Base-by-base conservation (phyloP, 176 grass and related monocot genomes). In the Triticum dicoccoides region DNA sequence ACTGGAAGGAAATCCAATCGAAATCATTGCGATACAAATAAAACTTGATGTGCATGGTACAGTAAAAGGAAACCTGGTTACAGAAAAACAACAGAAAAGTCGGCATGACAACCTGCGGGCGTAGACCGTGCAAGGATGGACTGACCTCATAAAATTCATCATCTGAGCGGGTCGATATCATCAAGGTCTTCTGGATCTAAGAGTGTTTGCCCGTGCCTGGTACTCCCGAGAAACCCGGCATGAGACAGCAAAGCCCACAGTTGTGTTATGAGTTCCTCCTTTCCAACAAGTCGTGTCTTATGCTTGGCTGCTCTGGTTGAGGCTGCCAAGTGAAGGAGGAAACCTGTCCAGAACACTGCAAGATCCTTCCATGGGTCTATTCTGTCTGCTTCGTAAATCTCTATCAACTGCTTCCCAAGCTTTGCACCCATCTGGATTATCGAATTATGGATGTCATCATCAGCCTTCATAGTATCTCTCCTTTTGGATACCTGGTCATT, bases 201-300 rank as follows among this genome's bases (percentile, higher is more conserved):
- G 8, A 29, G 4, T 2, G 1, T 11, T 0, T 86, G 11, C 0
- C 49, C 84, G 0, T 80, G 47, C 0, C 5, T 61, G 11, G 9
- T 33, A 0, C 9, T 39, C 4, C 76, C 65, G 0, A 61, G 49
- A 2, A 79, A 62, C 10, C 84, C 76, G 0, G 84, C 84, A 11
- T 79, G 84, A 0, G 84, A 79, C 32, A 86, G 32, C 47, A 86
- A 25, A 1, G 24, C 84, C 76, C 76, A 86, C 14, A 86, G 6
- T 34, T 70, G 75, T 0, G 75, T 86, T 1, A 27, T 6, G 23
- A 86, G 84, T 65, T 86, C 84, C 35, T 3, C 23, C 0, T 23
- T 27, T 0, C 62, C 30, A 1, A 1, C 32, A 5, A 85, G 83
- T 3, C 0, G 12, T 6, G 14, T 30, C 44, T 7, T 67, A 15